These are phyloP conservation scores for Melocanna baccifera DNA, from an alignment of 176 grass and related monocot genomes.

Conservation along the genomic window DNA sequence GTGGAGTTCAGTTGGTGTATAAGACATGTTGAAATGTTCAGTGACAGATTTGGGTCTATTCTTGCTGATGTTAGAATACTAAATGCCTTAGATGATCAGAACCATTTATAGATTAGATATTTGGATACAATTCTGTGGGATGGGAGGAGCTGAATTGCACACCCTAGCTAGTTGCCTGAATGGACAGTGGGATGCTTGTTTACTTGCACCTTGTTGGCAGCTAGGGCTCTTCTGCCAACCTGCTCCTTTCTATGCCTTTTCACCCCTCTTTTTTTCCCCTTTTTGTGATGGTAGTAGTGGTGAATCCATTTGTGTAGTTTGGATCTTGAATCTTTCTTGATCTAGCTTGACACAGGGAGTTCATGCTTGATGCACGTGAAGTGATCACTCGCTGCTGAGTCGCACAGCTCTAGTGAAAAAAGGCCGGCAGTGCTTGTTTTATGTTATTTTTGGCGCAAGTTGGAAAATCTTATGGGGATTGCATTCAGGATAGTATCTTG, in stretches of 20 bases:
- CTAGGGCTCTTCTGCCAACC: not conserved
- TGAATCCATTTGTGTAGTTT: conserved; percentile 25
- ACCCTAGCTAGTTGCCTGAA: not conserved
- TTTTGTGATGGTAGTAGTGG: not conserved
- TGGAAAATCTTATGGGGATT: conserved; percentile 33
- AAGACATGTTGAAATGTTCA: not conserved
- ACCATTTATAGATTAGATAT: not conserved
- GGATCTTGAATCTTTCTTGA: conserved; percentile 54
- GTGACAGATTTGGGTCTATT: not conserved
- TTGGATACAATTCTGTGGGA: not conserved
- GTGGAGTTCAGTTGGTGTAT: not conserved
- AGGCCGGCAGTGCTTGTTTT: conserved; percentile 5
- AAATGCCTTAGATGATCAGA: not conserved
- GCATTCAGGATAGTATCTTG: conserved; percentile 39
- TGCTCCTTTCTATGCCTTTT: not conserved
- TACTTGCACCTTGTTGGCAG: not conserved
- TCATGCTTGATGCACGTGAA: conserved; percentile 47
- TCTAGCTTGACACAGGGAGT: conserved; percentile 34
- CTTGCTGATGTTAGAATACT: not conserved
- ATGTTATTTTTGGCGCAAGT: conserved; percentile 10
- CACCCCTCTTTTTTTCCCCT: not conserved
- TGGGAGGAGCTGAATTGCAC: conserved; percentile 26
- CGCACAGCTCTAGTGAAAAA: conserved; percentile 28
- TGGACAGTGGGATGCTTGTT: not conserved
- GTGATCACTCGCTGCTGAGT: conserved; percentile 30